Evolutionary conservation across 2,329 filamentous ascomycete species (phyloP).

Genomic region (Shiraia sp.): DNA sequence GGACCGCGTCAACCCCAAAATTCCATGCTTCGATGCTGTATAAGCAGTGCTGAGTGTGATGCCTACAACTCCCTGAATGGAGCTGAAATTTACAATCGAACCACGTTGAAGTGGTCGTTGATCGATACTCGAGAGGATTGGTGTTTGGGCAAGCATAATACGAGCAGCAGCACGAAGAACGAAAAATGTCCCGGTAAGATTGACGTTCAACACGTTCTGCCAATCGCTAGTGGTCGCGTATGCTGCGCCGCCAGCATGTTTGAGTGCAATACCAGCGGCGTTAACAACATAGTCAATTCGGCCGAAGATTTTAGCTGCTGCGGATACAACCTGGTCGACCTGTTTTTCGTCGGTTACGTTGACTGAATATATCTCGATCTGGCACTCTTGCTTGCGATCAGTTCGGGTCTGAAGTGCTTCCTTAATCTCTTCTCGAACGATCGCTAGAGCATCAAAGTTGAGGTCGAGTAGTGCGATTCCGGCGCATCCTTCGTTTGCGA

Average conservation of each 20-base stretch:
- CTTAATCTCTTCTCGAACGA: conserved; percentile 19
- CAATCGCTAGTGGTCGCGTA: conserved; percentile 45
- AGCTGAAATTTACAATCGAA: conserved; percentile 46
- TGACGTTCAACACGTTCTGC: conserved; percentile 49
- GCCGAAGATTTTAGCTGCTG: conserved; percentile 37
- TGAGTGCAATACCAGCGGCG: conserved; percentile 47
- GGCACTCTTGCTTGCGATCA: conserved; percentile 1
- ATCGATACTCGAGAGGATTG: conserved; percentile 44
- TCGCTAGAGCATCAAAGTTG: conserved; percentile 13
- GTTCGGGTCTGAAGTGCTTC: no score
- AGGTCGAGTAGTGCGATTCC: conserved; percentile 24
- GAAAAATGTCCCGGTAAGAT: conserved; percentile 50
- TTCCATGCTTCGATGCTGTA: conserved; percentile 47
- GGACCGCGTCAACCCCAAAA: conserved; percentile 50
- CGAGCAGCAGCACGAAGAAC: conserved; percentile 46
- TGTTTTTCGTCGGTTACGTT: conserved; percentile 40
- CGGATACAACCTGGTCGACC: conserved; percentile 29
- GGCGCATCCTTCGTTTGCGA: conserved; percentile 20
- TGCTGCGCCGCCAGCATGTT: conserved; percentile 44
- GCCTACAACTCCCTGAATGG: conserved; percentile 46
- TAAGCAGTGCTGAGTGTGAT: conserved; percentile 44
- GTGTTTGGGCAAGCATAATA: conserved; percentile 52
- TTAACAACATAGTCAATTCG: conserved; percentile 50
- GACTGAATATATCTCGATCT: conserved; percentile 6
- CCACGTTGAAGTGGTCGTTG: conserved; percentile 34